Evolutionary conservation across 495 filamentous ascomycete species (phyloP).

Genomic region (Sabuloglossum arenarium): DNA sequence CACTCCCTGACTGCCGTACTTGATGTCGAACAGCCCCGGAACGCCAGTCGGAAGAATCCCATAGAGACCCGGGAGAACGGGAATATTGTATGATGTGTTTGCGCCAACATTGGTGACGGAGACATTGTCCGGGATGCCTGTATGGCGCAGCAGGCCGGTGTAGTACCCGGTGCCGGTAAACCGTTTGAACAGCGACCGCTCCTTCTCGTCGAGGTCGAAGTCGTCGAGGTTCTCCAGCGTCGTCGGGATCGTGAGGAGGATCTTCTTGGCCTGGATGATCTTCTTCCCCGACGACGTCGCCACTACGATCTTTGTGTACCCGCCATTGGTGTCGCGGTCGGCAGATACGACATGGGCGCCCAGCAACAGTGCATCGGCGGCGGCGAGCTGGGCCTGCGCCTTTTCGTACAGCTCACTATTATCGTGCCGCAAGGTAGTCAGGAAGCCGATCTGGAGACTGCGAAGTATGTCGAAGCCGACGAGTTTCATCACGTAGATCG

Average conservation of each 20-base stretch:
- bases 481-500: constrained; percentile 15
- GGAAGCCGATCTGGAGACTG: constrained; percentile 10
- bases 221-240: constrained; percentile 15
- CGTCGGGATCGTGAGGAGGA: constrained; percentile 26
- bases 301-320: constrained; percentile 16
- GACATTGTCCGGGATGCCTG: constrained; percentile 17
- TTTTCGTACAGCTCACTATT: constrained; percentile 23
- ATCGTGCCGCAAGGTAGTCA: constrained; percentile 17
- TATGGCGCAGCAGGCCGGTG: constrained; percentile 20
- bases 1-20: background rate
- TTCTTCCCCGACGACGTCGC: constrained; percentile 16
- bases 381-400: constrained; percentile 14
- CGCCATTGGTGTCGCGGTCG: constrained; percentile 9
- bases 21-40: constrained; percentile 5
- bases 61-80: constrained; percentile 9
- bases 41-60: constrained; percentile 3
- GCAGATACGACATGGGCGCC: constrained; percentile 14
- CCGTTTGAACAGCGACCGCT: constrained; percentile 20
- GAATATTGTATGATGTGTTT: constrained; percentile 13
- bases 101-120: constrained; percentile 14
- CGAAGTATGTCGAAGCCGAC: constrained; percentile 8
- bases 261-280: constrained; percentile 23
- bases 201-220: constrained; percentile 18
- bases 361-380: constrained; percentile 11
- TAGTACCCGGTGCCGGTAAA: constrained; percentile 24